Evolutionary conservation across 768 basidiomycete genomes (phyloP).

Genomic region (Boletus subparvulus): DNA sequence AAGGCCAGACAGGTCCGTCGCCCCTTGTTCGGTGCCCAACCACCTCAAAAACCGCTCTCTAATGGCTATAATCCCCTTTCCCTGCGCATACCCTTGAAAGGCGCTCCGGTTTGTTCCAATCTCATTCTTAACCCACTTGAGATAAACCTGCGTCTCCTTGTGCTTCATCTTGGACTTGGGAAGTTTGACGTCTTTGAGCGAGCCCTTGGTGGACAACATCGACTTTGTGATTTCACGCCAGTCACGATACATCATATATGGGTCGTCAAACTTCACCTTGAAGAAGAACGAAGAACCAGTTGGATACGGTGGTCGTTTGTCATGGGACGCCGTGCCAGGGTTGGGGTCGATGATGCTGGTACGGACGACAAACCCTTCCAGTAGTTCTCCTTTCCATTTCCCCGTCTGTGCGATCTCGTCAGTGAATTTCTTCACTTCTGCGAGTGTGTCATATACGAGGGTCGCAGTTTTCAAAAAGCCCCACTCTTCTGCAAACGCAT

Average conservation of each 20-base stretch:
- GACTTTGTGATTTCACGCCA: constrained; percentile 92
- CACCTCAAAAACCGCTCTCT: constrained; percentile 78
- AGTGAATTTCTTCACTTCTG: constrained; percentile 73
- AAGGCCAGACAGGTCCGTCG: constrained; percentile 31
- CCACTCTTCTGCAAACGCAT: constrained; percentile 83
- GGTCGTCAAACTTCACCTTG: constrained; percentile 99
- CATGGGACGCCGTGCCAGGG: constrained; percentile 27
- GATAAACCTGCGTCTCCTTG: constrained; percentile 76
- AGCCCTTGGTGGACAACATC: constrained; percentile 48
- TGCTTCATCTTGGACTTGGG: constrained; percentile 70
- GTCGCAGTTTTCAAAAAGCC: constrained; percentile 84
- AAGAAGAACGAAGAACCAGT: constrained; percentile 92
- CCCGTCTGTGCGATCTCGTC: constrained; percentile 63
- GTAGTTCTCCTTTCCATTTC: constrained; percentile 76
- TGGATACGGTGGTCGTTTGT: constrained; percentile 59
- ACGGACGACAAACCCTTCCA: constrained; percentile 95
- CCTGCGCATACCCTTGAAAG: constrained; percentile 65
- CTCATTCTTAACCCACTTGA: constrained; percentile 79
- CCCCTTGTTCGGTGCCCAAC: constrained; percentile 51
- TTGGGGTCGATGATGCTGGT: constrained; percentile 56
- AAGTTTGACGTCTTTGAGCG: constrained; percentile 38
- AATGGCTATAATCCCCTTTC: constrained; percentile 83
- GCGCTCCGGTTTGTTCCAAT: constrained; percentile 57
- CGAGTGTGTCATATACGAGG: constrained; percentile 51
- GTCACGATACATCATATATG: constrained; percentile 97